Evolutionary conservation across 371 early-diverging fungal species (phyloP).

Genomic region (Apophysomyces variabilis): DNA sequence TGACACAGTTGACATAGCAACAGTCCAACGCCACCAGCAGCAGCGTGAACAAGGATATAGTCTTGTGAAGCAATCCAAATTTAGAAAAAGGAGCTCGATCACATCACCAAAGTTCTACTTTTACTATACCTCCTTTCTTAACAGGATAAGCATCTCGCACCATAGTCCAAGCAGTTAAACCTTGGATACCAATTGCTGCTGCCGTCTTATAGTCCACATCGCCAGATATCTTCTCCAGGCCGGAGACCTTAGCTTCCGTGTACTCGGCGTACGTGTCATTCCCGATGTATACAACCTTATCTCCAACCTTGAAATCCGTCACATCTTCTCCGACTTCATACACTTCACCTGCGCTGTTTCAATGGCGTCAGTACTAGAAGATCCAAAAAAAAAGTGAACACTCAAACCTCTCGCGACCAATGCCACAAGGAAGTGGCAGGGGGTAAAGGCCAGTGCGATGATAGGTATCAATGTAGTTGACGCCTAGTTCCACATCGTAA

Average conservation of each 20-base stretch:
- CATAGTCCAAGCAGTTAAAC: slow-evolving; percentile 84
- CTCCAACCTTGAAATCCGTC: slow-evolving; percentile 76
- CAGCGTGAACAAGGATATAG: slow-evolving; percentile 87
- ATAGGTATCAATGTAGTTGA: slow-evolving; percentile 96
- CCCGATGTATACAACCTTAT: slow-evolving; percentile 81
- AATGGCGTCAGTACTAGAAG: neutral
- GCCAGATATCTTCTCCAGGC: slow-evolving; percentile 60
- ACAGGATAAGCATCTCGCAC: slow-evolving; percentile 77
- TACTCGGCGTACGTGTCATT: slow-evolving; percentile 82
- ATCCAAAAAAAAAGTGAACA: neutral
- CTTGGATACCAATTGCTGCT: slow-evolving; percentile 74
- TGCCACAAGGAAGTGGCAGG: slow-evolving; percentile 67
- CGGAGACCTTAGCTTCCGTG: slow-evolving; percentile 51
- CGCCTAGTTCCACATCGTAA: slow-evolving; percentile 37
- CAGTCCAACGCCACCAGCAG: slow-evolving; percentile 91
- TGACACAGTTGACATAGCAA: slow-evolving; percentile 79
- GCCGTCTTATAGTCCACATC: slow-evolving; percentile 63
- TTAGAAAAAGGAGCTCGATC: neutral
- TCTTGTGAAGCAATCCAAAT: slow-evolving; percentile 40
- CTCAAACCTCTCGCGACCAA: slow-evolving; percentile 79
- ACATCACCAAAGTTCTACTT: neutral
- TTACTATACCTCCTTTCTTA: slow-evolving; percentile 55
- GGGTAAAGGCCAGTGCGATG: slow-evolving; percentile 88
- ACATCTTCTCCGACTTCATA: slow-evolving; percentile 75
- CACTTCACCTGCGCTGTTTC: slow-evolving; percentile 72